Percentiles rank a stretch among this genome's conserved stretches.
These are phyloP conservation scores for Ophiostoma triangulosporum DNA, from an alignment of 2,329 filamentous ascomycete species.

Conservation along the genomic window DNA sequence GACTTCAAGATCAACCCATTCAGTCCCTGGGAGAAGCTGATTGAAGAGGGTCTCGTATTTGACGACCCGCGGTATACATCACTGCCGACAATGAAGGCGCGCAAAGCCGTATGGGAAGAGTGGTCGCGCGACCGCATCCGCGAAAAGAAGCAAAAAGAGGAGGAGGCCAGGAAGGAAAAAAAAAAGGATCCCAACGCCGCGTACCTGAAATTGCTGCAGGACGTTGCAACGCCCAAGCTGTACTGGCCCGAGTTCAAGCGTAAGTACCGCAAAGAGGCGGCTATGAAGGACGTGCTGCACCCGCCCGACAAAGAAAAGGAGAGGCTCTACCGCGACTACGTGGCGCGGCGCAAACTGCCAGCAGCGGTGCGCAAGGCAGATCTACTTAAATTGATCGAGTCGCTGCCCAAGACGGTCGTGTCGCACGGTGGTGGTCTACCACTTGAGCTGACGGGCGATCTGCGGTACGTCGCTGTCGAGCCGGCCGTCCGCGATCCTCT, in stretches of 20 bases:
- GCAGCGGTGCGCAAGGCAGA: slow-evolving; percentile 55
- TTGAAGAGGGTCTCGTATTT: slow-evolving; percentile 69
- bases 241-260: slow-evolving; percentile 97
- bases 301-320: slow-evolving; percentile 61
- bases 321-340: slow-evolving; percentile 64
- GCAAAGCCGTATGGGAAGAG: slow-evolving; percentile 69
- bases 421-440: slow-evolving; percentile 47
- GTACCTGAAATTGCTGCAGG: slow-evolving; percentile 69
- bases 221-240: slow-evolving; percentile 74
- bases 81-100: slow-evolving; percentile 63
- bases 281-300: slow-evolving; percentile 63
- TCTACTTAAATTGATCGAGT: slow-evolving; percentile 49
- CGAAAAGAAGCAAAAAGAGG: slow-evolving; percentile 46
- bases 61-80: slow-evolving; percentile 81
- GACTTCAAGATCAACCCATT: slow-evolving; percentile 77
- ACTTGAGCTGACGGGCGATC: slow-evolving; percentile 46
- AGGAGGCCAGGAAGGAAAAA: slow-evolving; percentile 29
- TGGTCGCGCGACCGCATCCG: slow-evolving; percentile 73
- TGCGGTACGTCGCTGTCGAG: slow-evolving; percentile 57
- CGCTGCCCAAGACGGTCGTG: slow-evolving; percentile 42
- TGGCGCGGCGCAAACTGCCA: slow-evolving; percentile 52
- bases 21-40: slow-evolving; percentile 77
- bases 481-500: slow-evolving; percentile 47
- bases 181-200: slow-evolving; percentile 72
- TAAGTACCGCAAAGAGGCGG: slow-evolving; percentile 69